Base-by-base conservation (phyloP, 192 early-diverging fungal species). In the Backusella liffmaniae region DNA sequence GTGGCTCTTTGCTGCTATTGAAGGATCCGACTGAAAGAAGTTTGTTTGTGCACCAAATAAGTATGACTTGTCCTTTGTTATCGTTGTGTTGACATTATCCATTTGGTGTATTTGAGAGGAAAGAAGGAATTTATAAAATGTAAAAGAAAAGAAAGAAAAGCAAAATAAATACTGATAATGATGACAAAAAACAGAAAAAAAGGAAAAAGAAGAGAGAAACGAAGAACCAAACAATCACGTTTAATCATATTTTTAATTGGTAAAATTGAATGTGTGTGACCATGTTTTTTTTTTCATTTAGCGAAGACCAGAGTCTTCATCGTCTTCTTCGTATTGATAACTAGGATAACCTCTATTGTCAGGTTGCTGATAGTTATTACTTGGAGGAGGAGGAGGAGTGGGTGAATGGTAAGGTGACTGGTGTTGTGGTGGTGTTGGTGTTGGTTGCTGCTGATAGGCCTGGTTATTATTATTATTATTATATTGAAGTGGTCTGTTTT, bases 11-110 rank as follows among this genome's bases (percentile, higher is more conserved):
- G 35, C 30, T 5, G 69, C 75, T 44, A 71, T 23, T 18, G n/a
- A 18, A 66, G 75, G 75, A 44, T 76, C 32, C 10, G 23, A 29
- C 62, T 71, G 75, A 32, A 76, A 76, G 16, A 49, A 49, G 23
- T 69, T 49, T 41, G 39, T 41, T 46, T 76, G 75, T 53, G 56
- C 75, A 65, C 53, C 46, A 66, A 76, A 76, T 35, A 67, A 37
- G 9, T 35, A 30, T 5, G 70, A 71, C 44, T 71, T 71, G 23
- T 49, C 69, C 12, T 21, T 29, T 5, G 39, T 16, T 39, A 9
- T 44, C 16, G 41, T 44, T 34, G 23, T 49, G 23, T 4, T 44
- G 39, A 29, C 70, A 49, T 49, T 16, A 29, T 39, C 29, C n/a
- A 30, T 39, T 44, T 71, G 66, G 29, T 67, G 35, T 32, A 21